These are phyloP conservation scores for Helianthus annuus DNA, from an alignment of 129 eudicot genomes.

Conservation along the genomic window DNA sequence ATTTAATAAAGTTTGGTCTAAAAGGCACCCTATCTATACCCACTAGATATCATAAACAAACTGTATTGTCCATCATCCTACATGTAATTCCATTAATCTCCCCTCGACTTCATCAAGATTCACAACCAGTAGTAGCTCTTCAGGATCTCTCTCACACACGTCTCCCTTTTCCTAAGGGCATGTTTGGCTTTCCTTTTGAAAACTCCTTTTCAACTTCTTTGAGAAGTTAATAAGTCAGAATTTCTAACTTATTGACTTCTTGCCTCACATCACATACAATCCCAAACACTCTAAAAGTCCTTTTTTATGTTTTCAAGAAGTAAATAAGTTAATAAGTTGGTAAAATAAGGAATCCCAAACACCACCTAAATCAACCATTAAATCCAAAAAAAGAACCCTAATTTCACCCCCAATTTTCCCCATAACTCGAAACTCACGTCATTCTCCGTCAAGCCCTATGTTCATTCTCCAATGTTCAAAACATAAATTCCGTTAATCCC, in stretches of 20 bases:
- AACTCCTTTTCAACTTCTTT: too few species aligned
- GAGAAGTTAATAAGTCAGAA: too few species aligned
- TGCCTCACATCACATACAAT: too few species aligned
- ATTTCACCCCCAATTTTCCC: constrained; percentile 2
- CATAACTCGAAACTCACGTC: constrained; percentile 18
- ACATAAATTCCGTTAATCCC: constrained; percentile 7
- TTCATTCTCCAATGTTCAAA: constrained; percentile 17
- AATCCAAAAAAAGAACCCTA: constrained; percentile 17
- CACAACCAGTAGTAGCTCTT: background rate
- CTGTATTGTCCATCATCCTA: background rate
- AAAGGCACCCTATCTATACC: background rate
- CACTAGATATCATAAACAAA: too few species aligned
- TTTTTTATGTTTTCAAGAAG: too few species aligned
- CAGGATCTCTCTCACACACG: background rate
- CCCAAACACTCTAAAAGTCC: too few species aligned
- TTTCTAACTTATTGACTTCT: too few species aligned
- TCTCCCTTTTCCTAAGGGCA: background rate
- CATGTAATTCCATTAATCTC: background rate
- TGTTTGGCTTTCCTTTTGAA: too few species aligned
- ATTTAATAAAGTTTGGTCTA: too few species aligned
- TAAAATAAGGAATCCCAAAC: too few species aligned
- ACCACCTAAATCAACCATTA: constrained; percentile 14
- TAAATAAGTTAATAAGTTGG: too few species aligned
- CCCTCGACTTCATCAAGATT: background rate
- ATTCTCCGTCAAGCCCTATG: background rate